A percentile compares a stretch with the other conserved stretches of the same genome.
phyloP scores from a whole-genome alignment of 2,329 filamentous ascomycete genomes.

The Atkinsonella texensis region DNA sequence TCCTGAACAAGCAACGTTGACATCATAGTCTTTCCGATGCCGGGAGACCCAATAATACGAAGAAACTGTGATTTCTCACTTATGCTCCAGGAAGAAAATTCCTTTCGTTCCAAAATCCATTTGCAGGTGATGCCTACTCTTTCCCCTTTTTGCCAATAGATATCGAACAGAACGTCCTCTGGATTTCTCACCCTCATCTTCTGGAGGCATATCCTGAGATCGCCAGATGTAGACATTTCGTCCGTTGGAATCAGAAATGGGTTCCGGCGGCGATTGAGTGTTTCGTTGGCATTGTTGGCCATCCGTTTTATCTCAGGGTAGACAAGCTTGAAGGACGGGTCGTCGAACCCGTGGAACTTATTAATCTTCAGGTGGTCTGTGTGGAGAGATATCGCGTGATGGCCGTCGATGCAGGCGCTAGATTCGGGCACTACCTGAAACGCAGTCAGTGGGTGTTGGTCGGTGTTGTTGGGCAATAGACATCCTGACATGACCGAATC shows the following conservation, averaged over 20 bases:
- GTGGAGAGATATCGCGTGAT: constrained; percentile 5
- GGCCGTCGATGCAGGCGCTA: constrained; percentile 8
- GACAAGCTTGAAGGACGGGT: constrained; percentile 7
- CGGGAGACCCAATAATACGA: constrained; percentile 7
- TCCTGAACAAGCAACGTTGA: constrained; percentile 7
- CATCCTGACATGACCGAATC: constrained; percentile 1
- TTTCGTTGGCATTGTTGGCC: neutral
- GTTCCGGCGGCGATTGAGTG: neutral
- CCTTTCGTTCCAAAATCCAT: constrained; percentile 6
- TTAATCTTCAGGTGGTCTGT: constrained; percentile 8
- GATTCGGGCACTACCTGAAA: constrained; percentile 5
- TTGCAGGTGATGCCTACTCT: constrained; percentile 7
- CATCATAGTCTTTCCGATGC: constrained; percentile 8
- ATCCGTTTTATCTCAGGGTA: constrained; percentile 6
- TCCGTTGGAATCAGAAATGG: constrained; percentile 1
- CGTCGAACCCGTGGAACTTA: constrained; percentile 6
- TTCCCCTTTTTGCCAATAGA: constrained; percentile 4
- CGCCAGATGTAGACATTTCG: neutral
- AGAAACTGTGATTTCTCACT: constrained; percentile 1
- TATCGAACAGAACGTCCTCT: constrained; percentile 1
- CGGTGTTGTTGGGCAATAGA: neutral
- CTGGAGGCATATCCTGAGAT: constrained; percentile 3
- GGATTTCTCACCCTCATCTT: constrained; percentile 5
- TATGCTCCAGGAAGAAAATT: constrained; percentile 5
- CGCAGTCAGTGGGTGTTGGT: neutral